Evolutionary conservation across 495 filamentous ascomycete genomes (phyloP).

Genomic region (Penicillium crystallinum): DNA sequence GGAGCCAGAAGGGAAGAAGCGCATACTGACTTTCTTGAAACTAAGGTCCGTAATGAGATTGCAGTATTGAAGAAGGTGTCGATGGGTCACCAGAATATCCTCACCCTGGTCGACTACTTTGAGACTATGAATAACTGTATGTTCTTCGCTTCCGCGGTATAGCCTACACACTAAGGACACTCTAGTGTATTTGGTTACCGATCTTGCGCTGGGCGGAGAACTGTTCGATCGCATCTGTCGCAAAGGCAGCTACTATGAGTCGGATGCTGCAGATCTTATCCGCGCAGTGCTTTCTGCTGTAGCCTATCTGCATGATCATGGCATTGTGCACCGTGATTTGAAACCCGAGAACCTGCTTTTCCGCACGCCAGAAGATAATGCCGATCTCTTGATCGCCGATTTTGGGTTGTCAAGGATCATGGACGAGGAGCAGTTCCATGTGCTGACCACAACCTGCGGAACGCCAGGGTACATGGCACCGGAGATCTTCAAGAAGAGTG

Average conservation of each 20-base stretch:
- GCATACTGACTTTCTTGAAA: not conserved
- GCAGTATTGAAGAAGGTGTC: slow-evolving; percentile 93
- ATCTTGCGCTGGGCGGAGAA: slow-evolving; percentile 93
- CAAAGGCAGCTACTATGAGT: slow-evolving; percentile 97
- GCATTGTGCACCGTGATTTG: slow-evolving; percentile 88
- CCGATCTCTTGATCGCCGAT: slow-evolving; percentile 85
- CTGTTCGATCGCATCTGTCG: slow-evolving; percentile 98
- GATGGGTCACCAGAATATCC: slow-evolving; percentile 96
- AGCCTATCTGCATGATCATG: slow-evolving; percentile 96
- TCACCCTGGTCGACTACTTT: slow-evolving; percentile 97
- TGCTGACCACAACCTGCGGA: slow-evolving; percentile 93
- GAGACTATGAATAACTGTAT: slow-evolving; percentile 97
- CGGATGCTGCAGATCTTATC: slow-evolving; percentile 91
- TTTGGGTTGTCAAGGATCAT: slow-evolving; percentile 94
- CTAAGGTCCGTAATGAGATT: slow-evolving; percentile 93
- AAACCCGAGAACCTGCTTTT: slow-evolving; percentile 55
- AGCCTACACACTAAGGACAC: slow-evolving; percentile 1
- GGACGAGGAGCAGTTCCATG: slow-evolving; percentile 99
- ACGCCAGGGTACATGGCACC: slow-evolving; percentile 96
- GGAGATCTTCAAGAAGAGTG: slow-evolving; percentile 75
- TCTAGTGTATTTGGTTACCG: slow-evolving; percentile 89
- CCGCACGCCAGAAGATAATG: slow-evolving; percentile 53
- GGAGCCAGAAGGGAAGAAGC: not conserved
- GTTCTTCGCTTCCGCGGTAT: slow-evolving; percentile 13
- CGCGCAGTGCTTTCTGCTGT: slow-evolving; percentile 94